These are phyloP conservation scores for Neoascochyta sp. DNA, from an alignment of 2,329 filamentous ascomycete species.

Conservation along the genomic window DNA sequence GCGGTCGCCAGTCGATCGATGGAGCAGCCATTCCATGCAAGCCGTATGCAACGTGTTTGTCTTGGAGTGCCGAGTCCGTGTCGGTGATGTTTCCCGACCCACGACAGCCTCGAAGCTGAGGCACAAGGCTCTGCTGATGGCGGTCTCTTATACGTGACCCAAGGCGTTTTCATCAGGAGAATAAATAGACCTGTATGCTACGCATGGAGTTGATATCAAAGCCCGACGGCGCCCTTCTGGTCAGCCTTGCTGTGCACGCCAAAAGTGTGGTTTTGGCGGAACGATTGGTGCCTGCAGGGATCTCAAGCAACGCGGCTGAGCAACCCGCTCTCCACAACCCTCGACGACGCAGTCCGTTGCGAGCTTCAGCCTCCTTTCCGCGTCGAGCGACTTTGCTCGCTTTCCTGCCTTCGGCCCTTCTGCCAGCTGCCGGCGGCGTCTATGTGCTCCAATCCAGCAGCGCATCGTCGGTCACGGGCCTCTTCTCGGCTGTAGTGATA, in stretches of 20 bases:
- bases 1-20: too few relatives aligned
- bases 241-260: slow-evolving; percentile 31
- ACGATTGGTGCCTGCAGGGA: slow-evolving; percentile 31
- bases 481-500: slow-evolving; percentile 28
- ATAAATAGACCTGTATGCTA: too few relatives aligned
- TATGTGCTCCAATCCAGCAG: slow-evolving; percentile 13
- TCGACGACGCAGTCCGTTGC: slow-evolving; percentile 11
- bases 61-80: too few relatives aligned
- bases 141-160: slow-evolving; percentile 3
- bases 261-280: slow-evolving; percentile 8
- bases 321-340: slow-evolving; percentile 9
- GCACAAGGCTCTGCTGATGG: slow-evolving; percentile 2
- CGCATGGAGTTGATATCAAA: too few relatives aligned
- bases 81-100: too few relatives aligned
- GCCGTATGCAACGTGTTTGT: too few relatives aligned
- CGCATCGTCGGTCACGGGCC: slow-evolving; percentile 22
- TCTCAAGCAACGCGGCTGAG: slow-evolving; percentile 20
- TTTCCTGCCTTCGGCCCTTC: slow-evolving; percentile 1
- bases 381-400: too few relatives aligned
- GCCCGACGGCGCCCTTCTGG: too few relatives aligned
- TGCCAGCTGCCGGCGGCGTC: slow-evolving; percentile 9
- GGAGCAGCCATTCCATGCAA: too few relatives aligned
- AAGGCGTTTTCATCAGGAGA: slow-evolving; percentile 7
- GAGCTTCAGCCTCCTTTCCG: slow-evolving; percentile 2
- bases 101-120: too few relatives aligned